Evolutionary conservation across 176 grass and related monocot species (phyloP).

Genomic region (Oryza meridionalis): DNA sequence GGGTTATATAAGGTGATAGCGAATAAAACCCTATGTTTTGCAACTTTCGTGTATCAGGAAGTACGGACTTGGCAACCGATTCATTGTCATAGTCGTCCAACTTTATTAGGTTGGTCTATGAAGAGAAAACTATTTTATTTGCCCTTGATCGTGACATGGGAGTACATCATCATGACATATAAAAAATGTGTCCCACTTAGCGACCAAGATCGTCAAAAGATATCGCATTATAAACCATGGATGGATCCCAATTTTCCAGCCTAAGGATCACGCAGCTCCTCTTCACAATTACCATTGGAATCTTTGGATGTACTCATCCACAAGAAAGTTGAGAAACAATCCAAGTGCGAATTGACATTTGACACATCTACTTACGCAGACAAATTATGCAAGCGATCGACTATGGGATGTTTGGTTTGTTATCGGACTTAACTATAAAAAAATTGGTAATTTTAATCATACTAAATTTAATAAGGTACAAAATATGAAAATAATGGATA

Average conservation of each 20-base stretch:
- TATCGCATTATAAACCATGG: slow-evolving; percentile 7
- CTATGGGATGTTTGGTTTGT: not conserved
- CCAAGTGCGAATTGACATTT: not conserved
- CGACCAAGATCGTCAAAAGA: slow-evolving; percentile 22
- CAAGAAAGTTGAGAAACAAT: not conserved
- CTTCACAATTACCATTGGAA: slow-evolving; percentile 17
- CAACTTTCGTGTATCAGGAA: not conserved
- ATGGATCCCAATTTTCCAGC: not conserved
- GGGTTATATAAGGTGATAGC: no score
- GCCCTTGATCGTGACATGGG: slow-evolving; percentile 10
- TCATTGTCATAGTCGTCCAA: not conserved
- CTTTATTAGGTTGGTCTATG: slow-evolving; percentile 10
- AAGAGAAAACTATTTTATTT: not conserved
- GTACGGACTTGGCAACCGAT: not conserved
- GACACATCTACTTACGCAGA: not conserved
- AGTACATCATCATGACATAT: slow-evolving; percentile 13
- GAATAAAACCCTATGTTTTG: no score
- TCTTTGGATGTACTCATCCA: not conserved
- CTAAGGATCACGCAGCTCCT: slow-evolving; percentile 27
- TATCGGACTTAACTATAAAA: no score
- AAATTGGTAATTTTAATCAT: no score
- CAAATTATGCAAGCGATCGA: not conserved
- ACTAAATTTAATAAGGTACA: no score
- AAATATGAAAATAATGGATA: no score
- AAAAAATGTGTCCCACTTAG: slow-evolving; percentile 36